phyloP scores from a whole-genome alignment of 1,139 yeast genomes.

The Candida tunisiensis region DNA sequence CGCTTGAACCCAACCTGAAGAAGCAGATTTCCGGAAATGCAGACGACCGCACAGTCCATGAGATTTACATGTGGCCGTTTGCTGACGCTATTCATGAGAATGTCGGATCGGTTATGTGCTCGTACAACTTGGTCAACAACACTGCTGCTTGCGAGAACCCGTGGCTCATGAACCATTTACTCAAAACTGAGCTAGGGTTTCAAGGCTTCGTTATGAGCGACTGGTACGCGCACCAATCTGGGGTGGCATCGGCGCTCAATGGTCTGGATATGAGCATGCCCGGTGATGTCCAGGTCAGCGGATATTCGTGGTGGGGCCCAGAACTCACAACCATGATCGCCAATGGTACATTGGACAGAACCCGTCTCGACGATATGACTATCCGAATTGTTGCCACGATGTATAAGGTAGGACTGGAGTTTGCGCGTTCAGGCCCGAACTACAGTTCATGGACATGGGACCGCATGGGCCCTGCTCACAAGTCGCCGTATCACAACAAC shows the following conservation, averaged over 20 bases:
- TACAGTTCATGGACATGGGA: conserved; percentile 44
- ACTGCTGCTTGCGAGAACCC: conserved; percentile 48
- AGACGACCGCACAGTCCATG: conserved; percentile 49
- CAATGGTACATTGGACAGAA: conserved; percentile 38
- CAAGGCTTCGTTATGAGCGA: conserved; percentile 53
- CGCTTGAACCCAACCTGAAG: conserved; percentile 1
- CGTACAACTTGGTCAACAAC: conserved; percentile 42
- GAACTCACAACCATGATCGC: conserved; percentile 36
- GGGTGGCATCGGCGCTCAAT: conserved; percentile 26
- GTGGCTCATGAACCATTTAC: conserved; percentile 33
- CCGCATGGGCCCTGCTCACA: conserved; percentile 35
- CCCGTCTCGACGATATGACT: conserved; percentile 46
- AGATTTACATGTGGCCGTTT: conserved; percentile 49
- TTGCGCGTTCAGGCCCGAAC: conserved; percentile 26
- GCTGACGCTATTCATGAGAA: conserved; percentile 47
- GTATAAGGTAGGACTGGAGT: conserved; percentile 18
- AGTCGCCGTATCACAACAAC: no score
- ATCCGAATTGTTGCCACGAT: conserved; percentile 42
- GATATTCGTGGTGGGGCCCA: conserved; percentile 43
- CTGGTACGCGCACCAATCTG: conserved; percentile 44
- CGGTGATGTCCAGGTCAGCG: conserved; percentile 32
- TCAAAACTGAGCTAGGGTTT: conserved; percentile 48
- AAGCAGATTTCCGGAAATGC: conserved; percentile 24
- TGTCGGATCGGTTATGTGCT: conserved; percentile 45
- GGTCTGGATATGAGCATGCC: conserved; percentile 61